Evolutionary conservation across 108 stramenopile genomes (phyloP), one percentile per base, ranked within the genome.

Genomic region (Cylindrotheca fusiformis): DNA sequence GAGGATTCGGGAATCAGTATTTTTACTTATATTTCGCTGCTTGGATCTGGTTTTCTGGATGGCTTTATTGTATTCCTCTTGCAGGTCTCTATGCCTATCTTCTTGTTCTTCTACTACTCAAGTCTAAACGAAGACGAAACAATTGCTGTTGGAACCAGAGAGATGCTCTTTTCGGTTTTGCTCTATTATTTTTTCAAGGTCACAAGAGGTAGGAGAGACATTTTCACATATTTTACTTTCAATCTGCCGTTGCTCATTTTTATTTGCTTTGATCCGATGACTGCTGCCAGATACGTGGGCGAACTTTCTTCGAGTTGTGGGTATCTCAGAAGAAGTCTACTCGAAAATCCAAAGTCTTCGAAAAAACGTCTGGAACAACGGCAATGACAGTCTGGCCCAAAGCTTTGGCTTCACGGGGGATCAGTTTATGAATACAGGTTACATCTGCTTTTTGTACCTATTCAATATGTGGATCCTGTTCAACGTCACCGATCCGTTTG

Each of bases 401-500:
- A 72, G 68, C 51, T 27, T 80, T 23, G 79, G 79, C 4, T 80
- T 46, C 28, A 59, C 46, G 18, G 30, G 48, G 8, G 71, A 67
- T 50, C 8, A 72, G 18, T 81, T 74, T 53, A 74, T 81, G 72
- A 81, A 76, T 55, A 77, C 75, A 8, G 71, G 75, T 1, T 81
- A 72, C 44, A 52, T 61, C 22, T 68, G 50, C 20, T 25, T 67
- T 31, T 58, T 81, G 8, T 77, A 76, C 48, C 6, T 60, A 6
- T 54, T 77, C 59, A 74, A 76, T 56, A 70, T 81, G 22, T 76
- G 61, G 51, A 81, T 81, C 41, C 48, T 81, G 6, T 76, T 52
- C 61, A 68, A 76, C 46, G 71, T 68, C 2, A 49, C 58, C 23
- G 75, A 75, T 21, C 58, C 74, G 12, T 63, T 81, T 33, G 80